Evolutionary conservation across 2,329 filamentous ascomycete genomes (phyloP).

Genomic region (Fusarium sp.): DNA sequence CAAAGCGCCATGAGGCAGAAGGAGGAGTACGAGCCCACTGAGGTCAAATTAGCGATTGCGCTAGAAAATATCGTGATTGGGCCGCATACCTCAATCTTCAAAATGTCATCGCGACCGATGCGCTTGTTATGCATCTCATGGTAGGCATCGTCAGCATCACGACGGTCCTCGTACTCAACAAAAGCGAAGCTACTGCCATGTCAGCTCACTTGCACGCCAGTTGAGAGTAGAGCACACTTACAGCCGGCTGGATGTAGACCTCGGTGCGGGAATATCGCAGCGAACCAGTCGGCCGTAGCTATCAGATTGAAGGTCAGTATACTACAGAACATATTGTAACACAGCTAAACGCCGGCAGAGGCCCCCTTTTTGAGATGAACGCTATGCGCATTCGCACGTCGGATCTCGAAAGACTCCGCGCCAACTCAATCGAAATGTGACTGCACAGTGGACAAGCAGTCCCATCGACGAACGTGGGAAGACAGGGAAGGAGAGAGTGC

Average conservation of each 20-base stretch:
- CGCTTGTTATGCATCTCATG: slow-evolving; percentile 99
- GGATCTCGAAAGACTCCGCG: slow-evolving; percentile 38
- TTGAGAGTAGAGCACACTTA: slow-evolving; percentile 65
- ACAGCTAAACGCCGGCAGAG: slow-evolving; percentile 40
- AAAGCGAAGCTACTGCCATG: slow-evolving; percentile 81
- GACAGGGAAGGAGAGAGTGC: slow-evolving; percentile 39
- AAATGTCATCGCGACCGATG: slow-evolving; percentile 90
- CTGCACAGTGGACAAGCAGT: slow-evolving; percentile 45
- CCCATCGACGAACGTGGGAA: slow-evolving; percentile 44
- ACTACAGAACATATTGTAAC: slow-evolving; percentile 52
- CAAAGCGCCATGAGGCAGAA: slow-evolving; percentile 98
- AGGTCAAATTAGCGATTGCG: neutral
- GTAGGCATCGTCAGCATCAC: slow-evolving; percentile 98
- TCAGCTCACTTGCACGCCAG: slow-evolving; percentile 12
- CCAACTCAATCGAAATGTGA: slow-evolving; percentile 45
- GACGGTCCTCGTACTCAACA: slow-evolving; percentile 98
- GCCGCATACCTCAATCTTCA: slow-evolving; percentile 92
- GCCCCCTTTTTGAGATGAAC: slow-evolving; percentile 45
- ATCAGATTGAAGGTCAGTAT: slow-evolving; percentile 58
- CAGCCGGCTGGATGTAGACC: slow-evolving; percentile 94
- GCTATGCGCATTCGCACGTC: slow-evolving; percentile 43
- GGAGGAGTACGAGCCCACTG: slow-evolving; percentile 99
- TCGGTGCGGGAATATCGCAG: slow-evolving; percentile 96
- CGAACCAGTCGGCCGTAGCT: slow-evolving; percentile 98
- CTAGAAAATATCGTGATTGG: neutral